Evolutionary conservation across 176 grass and related monocot species (phyloP).

Genomic region (Aegilops longissima): DNA sequence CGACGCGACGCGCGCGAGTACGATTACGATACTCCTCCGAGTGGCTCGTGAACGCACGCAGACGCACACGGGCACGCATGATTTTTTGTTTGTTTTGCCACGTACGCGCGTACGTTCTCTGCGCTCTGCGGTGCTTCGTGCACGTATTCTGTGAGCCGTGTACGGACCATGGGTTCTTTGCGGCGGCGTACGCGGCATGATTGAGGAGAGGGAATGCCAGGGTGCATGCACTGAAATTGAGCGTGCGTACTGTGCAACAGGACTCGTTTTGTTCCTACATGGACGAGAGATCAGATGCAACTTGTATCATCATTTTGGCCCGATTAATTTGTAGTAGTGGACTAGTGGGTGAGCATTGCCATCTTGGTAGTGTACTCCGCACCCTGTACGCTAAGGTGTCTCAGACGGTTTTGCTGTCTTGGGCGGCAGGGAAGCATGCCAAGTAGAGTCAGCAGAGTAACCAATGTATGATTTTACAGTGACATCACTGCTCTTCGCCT

Average conservation of each 20-base stretch:
- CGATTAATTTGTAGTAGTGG: too few species aligned
- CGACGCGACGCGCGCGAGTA: neutral
- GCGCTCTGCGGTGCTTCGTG: neutral
- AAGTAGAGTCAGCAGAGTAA: neutral
- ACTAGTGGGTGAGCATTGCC: too few species aligned
- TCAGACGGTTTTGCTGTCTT: neutral
- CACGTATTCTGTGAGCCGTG: conserved; percentile 10
- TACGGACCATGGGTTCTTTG: conserved; percentile 11
- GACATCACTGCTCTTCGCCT: too few species aligned
- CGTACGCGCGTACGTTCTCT: neutral
- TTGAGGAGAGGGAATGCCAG: neutral
- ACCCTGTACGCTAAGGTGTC: neutral
- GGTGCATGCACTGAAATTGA: neutral
- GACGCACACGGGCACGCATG: neutral
- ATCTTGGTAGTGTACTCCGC: neutral
- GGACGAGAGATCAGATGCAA: neutral
- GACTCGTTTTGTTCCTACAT: neutral
- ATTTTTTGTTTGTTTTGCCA: neutral
- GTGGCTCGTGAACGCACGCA: conserved; percentile 15
- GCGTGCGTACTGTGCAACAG: neutral
- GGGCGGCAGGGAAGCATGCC: neutral
- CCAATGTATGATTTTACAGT: too few species aligned
- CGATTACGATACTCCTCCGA: neutral
- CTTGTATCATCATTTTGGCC: too few species aligned
- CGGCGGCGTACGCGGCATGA: conserved; percentile 5